These are phyloP conservation scores for Apiotrichum brassicae DNA, from an alignment of 1,284 basidiomycete genomes.

Conservation along the genomic window DNA sequence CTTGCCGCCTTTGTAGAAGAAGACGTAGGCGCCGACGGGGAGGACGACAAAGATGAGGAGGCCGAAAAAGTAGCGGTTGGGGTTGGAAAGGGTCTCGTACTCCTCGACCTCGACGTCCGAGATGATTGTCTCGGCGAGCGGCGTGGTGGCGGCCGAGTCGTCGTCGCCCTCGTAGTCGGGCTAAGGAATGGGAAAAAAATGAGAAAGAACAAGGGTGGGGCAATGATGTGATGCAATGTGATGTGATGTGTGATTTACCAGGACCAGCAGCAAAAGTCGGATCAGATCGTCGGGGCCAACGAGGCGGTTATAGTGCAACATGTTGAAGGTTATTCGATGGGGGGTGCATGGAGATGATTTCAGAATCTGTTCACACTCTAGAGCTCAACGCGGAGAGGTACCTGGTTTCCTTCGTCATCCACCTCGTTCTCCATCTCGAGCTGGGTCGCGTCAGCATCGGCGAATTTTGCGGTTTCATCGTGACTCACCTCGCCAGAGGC, in stretches of 20 bases:
- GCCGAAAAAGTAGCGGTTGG: slow-evolving; percentile 49
- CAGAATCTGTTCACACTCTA: slow-evolving; percentile 46
- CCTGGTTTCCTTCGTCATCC: slow-evolving; percentile 70
- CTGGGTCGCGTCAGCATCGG: slow-evolving; percentile 45
- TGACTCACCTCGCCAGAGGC: slow-evolving; percentile 72
- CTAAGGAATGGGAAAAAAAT: background rate
- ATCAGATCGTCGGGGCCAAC: too few species aligned
- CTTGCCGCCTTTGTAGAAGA: slow-evolving; percentile 46
- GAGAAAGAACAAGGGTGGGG: background rate
- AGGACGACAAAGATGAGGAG: slow-evolving; percentile 51
- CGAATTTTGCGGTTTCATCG: background rate
- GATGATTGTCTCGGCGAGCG: background rate
- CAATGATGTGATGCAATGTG: too few species aligned
- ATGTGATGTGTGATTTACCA: too few species aligned
- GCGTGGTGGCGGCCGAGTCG: slow-evolving; percentile 1
- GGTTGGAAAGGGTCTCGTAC: slow-evolving; percentile 33
- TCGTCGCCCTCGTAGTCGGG: slow-evolving; percentile 10
- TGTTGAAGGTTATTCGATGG: background rate
- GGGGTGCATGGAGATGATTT: slow-evolving; percentile 14
- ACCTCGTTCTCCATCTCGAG: slow-evolving; percentile 57
- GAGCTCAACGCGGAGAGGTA: slow-evolving; percentile 87
- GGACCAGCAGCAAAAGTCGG: too few species aligned
- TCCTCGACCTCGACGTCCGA: slow-evolving; percentile 14
- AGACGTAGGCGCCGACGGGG: slow-evolving; percentile 54
- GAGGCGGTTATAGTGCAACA: too few species aligned